phyloP scores from a whole-genome alignment of 75 land plant genomes.

The Selaginella moellendorffii region DNA sequence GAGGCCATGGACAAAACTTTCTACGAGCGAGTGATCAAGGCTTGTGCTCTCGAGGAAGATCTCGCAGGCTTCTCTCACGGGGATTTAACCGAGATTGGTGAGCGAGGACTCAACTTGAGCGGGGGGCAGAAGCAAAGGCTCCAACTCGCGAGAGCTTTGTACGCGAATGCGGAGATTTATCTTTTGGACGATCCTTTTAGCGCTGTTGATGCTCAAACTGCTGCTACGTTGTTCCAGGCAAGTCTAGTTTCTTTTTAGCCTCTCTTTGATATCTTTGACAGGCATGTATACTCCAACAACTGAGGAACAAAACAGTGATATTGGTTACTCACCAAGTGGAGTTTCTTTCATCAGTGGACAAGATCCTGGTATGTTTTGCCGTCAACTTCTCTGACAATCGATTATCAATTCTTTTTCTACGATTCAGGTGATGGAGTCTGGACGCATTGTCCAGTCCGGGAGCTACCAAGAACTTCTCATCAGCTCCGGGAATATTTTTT shows the following conservation, averaged over 20 bases:
- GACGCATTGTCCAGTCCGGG: background rate
- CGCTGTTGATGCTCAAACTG: slow-evolving; percentile 9
- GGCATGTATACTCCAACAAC: background rate
- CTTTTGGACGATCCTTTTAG: slow-evolving; percentile 7
- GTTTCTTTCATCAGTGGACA: slow-evolving; percentile 1
- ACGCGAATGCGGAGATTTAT: slow-evolving; percentile 2
- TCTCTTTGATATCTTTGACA: background rate
- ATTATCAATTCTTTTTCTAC: too few relatives aligned
- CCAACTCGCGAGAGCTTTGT: slow-evolving; percentile 3
- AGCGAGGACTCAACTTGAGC: slow-evolving; percentile 4
- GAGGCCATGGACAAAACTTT: background rate
- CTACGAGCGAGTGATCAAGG: background rate
- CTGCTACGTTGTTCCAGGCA: slow-evolving; percentile 3
- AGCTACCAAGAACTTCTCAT: background rate
- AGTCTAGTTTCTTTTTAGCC: background rate
- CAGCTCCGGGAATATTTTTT: background rate
- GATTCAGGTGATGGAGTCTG: background rate
- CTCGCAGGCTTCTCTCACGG: background rate
- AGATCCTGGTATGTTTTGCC: background rate
- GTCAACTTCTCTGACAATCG: background rate
- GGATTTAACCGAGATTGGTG: slow-evolving; percentile 2
- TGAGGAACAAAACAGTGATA: background rate
- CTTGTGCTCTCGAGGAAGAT: background rate
- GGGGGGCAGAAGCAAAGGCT: slow-evolving; percentile 7
- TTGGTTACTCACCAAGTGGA: slow-evolving; percentile 9